Conservation (phyloP, 257 asterid genomes). For the Solanum sejunctum region DNA sequence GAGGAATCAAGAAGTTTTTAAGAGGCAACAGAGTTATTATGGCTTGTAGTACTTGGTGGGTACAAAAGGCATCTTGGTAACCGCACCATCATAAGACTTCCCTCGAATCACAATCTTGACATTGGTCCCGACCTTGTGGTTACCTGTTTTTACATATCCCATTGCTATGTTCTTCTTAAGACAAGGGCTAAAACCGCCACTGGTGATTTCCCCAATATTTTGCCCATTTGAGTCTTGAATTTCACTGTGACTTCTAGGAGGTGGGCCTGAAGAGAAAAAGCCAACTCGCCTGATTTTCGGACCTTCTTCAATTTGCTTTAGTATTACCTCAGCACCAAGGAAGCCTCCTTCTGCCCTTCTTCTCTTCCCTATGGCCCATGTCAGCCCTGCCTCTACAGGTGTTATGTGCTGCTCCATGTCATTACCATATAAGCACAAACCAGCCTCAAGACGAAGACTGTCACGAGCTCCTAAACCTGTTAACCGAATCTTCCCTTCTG, state of each 20-base stretch:
- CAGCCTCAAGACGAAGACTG: slow-evolving; percentile 97
- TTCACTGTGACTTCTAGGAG: slow-evolving; percentile 89
- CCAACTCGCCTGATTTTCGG: slow-evolving; percentile 84
- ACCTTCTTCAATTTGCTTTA: slow-evolving; percentile 70
- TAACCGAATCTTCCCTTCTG: slow-evolving; percentile 72
- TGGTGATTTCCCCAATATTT: slow-evolving; percentile 81
- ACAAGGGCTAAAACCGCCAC: slow-evolving; percentile 98
- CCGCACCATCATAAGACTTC: slow-evolving; percentile 60
- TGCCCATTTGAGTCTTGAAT: slow-evolving; percentile 73
- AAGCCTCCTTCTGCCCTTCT: slow-evolving; percentile 96
- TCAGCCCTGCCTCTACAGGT: slow-evolving; percentile 91
- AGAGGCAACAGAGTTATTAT: slow-evolving; percentile 12
- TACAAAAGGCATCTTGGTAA: slow-evolving; percentile 86
- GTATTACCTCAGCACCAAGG: slow-evolving; percentile 83
- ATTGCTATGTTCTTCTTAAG: slow-evolving; percentile 90
- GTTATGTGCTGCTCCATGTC: slow-evolving; percentile 97
- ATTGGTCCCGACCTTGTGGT: slow-evolving; percentile 67
- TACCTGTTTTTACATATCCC: slow-evolving; percentile 94
- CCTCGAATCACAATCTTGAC: slow-evolving; percentile 77
- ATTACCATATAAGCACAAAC: slow-evolving; percentile 89
- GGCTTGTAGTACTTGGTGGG: slow-evolving; percentile 84
- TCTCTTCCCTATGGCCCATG: slow-evolving; percentile 98
- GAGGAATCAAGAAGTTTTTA: neutral
- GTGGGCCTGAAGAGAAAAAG: slow-evolving; percentile 74
- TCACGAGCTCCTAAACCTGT: slow-evolving; percentile 95